These are phyloP conservation scores for Lactarius hatsudake DNA, from an alignment of 768 basidiomycete genomes.

Conservation along the genomic window DNA sequence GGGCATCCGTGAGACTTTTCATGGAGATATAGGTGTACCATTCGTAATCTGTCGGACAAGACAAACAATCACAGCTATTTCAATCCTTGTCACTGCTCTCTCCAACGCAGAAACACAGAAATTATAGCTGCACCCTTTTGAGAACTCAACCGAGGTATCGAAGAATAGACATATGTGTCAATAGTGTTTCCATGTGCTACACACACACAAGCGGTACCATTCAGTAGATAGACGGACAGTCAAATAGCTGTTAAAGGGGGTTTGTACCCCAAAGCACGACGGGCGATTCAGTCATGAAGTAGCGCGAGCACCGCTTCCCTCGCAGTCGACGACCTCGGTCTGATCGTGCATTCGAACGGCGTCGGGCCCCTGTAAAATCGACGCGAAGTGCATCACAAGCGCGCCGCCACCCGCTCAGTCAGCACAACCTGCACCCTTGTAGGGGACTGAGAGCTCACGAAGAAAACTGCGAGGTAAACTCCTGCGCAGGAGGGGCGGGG, in stretches of 20 bases:
- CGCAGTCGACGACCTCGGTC: slow-evolving; percentile 5
- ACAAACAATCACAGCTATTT: too few species aligned
- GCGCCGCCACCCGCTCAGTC: neutral
- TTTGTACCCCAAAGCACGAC: neutral
- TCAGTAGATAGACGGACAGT: neutral
- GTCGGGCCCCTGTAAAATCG: slow-evolving; percentile 10
- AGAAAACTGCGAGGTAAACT: neutral
- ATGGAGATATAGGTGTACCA: too few species aligned
- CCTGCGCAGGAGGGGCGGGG: slow-evolving; percentile 2
- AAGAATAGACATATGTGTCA: neutral
- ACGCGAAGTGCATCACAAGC: neutral
- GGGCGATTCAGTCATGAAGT: slow-evolving; percentile 4
- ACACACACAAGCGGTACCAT: neutral
- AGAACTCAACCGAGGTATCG: neutral
- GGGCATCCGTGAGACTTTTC: too few species aligned
- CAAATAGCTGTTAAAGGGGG: neutral
- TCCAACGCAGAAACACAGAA: neutral
- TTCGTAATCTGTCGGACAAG: too few species aligned
- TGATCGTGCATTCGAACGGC: slow-evolving; percentile 18
- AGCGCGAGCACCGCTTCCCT: slow-evolving; percentile 10
- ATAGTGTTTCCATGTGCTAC: neutral
- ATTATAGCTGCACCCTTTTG: neutral
- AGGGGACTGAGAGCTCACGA: slow-evolving; percentile 1
- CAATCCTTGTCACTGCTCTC: too few species aligned
- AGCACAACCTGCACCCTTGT: neutral